Evolutionary conservation across 768 basidiomycete genomes (phyloP), one percentile per base, ranked within the genome.

Genomic region (Leccinum rimulosum): DNA sequence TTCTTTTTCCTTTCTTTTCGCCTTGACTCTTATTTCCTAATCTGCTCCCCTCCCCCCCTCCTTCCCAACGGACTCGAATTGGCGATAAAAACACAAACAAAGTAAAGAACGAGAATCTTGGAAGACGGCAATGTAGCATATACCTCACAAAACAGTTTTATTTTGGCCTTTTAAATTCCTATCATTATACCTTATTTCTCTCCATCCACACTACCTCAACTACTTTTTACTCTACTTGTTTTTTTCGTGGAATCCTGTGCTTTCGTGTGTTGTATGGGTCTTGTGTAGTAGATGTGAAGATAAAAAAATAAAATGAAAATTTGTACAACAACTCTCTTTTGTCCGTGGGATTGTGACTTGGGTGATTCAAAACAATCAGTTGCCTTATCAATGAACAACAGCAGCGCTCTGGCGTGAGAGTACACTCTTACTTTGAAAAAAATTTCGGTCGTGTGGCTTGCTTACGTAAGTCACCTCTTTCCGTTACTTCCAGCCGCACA

Each of bases 111-210:
- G 50, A 40, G 43, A 53, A 57, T 56, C 55, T 52, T 45, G 43
- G 64, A 58, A 62, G 49, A 54, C 58, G 22, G 43, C 57, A 45
- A 55, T 69, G 70, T 70, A 70, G 54, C 69, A 71, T 45, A 45
- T 65, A 61, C 40, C 35, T 55, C 51, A 1, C 56, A 56, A 30
- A 56, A 2, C 48, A 31, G 43, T 45, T 52, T 60, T 60, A 43
- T 62, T 68, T 52, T 45, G 43, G 11, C 43, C 43, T 19, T 19
- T 45, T 45, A 45, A 19, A 45, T 59, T 61, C 54, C 47, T 70
- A 70, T 69, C 69, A 54, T 70, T 70, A 70, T 69, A 60, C 56
- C 66, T 25, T 55, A 6, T n/a, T 30, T 28, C 3, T 19, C 10
- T 9, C 22, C 35, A 15, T 10, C 25, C 31, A 30, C 17, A 22